These are phyloP conservation scores for Pythium volutum DNA, from an alignment of 352 stramenopile genomes.

Conservation along the genomic window DNA sequence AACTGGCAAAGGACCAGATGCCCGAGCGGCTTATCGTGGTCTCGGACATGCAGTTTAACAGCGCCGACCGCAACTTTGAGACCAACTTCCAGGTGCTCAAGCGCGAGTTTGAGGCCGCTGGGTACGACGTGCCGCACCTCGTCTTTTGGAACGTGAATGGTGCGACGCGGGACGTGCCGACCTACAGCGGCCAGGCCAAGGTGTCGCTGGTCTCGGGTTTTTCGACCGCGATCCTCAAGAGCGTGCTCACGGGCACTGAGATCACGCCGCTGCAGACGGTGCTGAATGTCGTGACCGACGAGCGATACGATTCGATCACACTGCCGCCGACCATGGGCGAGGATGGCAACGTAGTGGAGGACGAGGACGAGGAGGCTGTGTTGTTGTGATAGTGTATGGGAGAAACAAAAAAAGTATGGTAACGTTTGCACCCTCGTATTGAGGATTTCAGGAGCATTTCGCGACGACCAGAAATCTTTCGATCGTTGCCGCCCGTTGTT, in stretches of 20 bases:
- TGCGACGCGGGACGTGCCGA: constrained; percentile 29
- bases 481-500: too few relatives aligned
- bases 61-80: constrained; percentile 36
- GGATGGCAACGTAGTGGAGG: background rate
- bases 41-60: constrained; percentile 84
- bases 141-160: constrained; percentile 80
- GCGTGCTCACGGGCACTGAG: constrained; percentile 25
- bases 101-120: constrained; percentile 30
- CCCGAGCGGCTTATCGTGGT: constrained; percentile 70
- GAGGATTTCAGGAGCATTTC: too few relatives aligned
- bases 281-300: constrained; percentile 31
- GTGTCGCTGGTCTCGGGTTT: constrained; percentile 54
- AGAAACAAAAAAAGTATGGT: background rate
- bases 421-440: too few relatives aligned
- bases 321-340: constrained; percentile 20
- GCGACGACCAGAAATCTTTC: too few relatives aligned
- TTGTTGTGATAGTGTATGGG: constrained; percentile 4
- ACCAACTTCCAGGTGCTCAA: constrained; percentile 42
- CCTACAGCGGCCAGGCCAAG: constrained; percentile 29
- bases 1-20: constrained; percentile 41
- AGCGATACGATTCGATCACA: constrained; percentile 45
- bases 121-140: constrained; percentile 51
- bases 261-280: constrained; percentile 36
- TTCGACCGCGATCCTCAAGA: constrained; percentile 44
- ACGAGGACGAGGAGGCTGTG: constrained; percentile 14